phyloP scores from a whole-genome alignment of 148 eudicot species.

The Beta vulgaris region DNA sequence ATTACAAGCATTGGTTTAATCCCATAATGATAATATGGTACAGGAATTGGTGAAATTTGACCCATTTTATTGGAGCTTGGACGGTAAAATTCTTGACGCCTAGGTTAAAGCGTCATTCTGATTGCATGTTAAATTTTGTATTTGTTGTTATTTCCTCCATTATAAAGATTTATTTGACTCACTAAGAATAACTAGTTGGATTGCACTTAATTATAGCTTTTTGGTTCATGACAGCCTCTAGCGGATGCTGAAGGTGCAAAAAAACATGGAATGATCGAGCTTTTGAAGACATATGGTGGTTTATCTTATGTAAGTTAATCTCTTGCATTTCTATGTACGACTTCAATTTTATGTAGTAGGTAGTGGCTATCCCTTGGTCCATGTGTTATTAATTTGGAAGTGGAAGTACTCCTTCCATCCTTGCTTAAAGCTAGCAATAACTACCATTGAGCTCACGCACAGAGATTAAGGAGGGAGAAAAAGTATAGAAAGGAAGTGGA shows the following conservation, averaged over 20 bases:
- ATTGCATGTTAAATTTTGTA: background rate
- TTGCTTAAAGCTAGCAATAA: no score
- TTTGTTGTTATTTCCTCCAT: background rate
- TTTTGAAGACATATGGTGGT: constrained; percentile 81
- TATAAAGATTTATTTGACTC: background rate
- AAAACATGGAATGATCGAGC: constrained; percentile 66
- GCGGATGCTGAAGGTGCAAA: constrained; percentile 99
- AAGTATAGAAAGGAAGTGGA: no score
- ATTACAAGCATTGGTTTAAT: background rate
- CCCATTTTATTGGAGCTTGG: background rate
- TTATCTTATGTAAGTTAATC: constrained; percentile 73
- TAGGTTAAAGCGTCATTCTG: background rate
- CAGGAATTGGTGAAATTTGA: background rate
- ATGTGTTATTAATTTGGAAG: background rate
- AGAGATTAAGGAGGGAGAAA: no score
- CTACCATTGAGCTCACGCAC: no score
- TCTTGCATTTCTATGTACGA: background rate
- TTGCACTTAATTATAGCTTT: constrained; percentile 14
- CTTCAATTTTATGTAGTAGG: background rate
- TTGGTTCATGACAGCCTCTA: constrained; percentile 71
- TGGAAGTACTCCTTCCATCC: no score
- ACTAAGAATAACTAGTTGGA: background rate
- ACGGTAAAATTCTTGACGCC: constrained; percentile 9
- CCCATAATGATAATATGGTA: background rate
- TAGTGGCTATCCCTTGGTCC: background rate